Evolutionary conservation across 371 early-diverging fungal species (phyloP).

Genomic region (Mortierella sp.): DNA sequence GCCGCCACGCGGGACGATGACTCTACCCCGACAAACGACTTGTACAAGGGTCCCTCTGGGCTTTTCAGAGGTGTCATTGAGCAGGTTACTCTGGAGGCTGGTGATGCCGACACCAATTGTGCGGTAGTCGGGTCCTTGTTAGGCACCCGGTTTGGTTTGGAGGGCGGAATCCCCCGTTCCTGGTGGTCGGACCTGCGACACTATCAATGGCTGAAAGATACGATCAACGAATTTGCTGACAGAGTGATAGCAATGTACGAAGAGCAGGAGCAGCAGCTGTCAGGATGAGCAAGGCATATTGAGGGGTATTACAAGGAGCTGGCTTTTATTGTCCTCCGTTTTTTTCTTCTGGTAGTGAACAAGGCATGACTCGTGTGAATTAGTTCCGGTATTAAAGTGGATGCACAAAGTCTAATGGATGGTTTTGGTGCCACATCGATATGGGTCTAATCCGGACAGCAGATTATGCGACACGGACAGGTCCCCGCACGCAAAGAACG

Average conservation of each 20-base stretch:
- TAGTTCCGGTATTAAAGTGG: too few relatives aligned
- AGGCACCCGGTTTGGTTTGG: conserved; percentile 67
- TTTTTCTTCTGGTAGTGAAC: too few relatives aligned
- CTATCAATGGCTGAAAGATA: conserved; percentile 63
- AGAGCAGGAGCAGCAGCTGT: conserved; percentile 4
- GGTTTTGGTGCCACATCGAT: too few relatives aligned
- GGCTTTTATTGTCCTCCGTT: too few relatives aligned
- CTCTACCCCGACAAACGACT: conserved; percentile 7
- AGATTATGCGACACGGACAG: background rate
- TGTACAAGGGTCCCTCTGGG: conserved; percentile 34
- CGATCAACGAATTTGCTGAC: conserved; percentile 59
- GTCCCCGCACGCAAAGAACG: conserved; percentile 6
- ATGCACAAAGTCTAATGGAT: too few relatives aligned
- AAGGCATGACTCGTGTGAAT: too few relatives aligned
- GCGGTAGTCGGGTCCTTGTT: conserved; percentile 72
- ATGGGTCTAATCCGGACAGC: background rate
- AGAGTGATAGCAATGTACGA: conserved; percentile 37
- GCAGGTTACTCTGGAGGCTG: conserved; percentile 68
- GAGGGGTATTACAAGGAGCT: background rate
- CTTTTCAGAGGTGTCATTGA: conserved; percentile 33
- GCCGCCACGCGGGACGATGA: conserved; percentile 58
- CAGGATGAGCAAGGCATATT: background rate
- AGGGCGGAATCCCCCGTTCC: conserved; percentile 39
- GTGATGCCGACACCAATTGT: conserved; percentile 75
- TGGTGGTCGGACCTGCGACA: conserved; percentile 58